Conservation (phyloP, 2,329 filamentous ascomycete genomes). For the Helotiales sp. region DNA sequence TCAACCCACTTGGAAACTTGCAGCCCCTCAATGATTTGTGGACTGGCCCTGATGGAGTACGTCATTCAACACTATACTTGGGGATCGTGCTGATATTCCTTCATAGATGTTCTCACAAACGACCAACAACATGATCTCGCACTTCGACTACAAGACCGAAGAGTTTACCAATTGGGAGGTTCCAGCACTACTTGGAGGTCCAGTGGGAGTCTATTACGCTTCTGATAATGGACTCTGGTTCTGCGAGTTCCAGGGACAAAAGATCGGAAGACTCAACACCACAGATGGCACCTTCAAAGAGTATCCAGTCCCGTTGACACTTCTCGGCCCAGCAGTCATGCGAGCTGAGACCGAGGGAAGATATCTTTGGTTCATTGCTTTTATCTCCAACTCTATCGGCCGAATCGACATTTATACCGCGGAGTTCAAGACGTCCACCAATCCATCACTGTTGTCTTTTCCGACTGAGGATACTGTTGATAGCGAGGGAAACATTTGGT, state of each 20-base stretch:
- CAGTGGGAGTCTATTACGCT: not conserved
- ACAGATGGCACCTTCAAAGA: not conserved
- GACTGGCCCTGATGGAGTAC: not conserved
- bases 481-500: not conserved
- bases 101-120: not conserved
- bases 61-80: not conserved
- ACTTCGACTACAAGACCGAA: not conserved
- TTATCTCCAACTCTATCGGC: not conserved
- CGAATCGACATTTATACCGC: not conserved
- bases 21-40: not conserved
- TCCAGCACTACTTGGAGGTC: not conserved
- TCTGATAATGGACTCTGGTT: not conserved
- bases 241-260: not conserved
- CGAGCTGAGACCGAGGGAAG: not conserved
- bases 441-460: not conserved
- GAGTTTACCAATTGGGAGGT: not conserved
- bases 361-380: slow-evolving; percentile 3
- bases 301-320: not conserved
- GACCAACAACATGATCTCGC: not conserved
- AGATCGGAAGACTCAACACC: not conserved
- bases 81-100: not conserved
- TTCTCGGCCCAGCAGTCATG: not conserved
- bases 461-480: slow-evolving; percentile 2
- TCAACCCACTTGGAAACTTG: not conserved
- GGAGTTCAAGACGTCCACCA: not conserved